Conservation (phyloP, 2,329 filamentous ascomycete genomes). For the Aspergillus viridinutans region DNA sequence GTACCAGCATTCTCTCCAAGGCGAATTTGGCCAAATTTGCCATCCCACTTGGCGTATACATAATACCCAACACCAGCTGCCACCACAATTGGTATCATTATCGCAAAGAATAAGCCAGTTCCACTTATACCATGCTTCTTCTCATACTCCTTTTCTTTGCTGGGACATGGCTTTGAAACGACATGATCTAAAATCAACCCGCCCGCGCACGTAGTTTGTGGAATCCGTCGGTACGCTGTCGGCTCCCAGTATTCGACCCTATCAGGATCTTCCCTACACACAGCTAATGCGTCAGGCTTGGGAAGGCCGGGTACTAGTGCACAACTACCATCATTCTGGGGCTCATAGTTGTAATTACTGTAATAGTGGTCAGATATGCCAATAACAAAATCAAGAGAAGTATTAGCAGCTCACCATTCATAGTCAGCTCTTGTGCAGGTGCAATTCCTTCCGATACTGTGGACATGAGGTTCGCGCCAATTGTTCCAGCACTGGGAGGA, state of each 20-base stretch:
- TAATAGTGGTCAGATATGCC: not conserved
- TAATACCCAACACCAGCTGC: slow-evolving; percentile 76
- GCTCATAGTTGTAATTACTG: slow-evolving; percentile 91
- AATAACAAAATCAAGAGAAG: not conserved
- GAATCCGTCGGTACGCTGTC: slow-evolving; percentile 84
- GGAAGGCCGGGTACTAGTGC: slow-evolving; percentile 67
- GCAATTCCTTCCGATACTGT: slow-evolving; percentile 70
- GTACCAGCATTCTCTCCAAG: slow-evolving; percentile 62
- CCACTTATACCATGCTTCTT: slow-evolving; percentile 67
- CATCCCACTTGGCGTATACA: slow-evolving; percentile 77
- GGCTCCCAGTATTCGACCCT: slow-evolving; percentile 75
- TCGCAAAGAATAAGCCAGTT: slow-evolving; percentile 76
- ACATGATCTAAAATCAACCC: slow-evolving; percentile 72
- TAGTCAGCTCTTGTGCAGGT: slow-evolving; percentile 79
- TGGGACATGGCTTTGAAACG: slow-evolving; percentile 62
- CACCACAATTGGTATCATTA: slow-evolving; percentile 67
- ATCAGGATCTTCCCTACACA: slow-evolving; percentile 62
- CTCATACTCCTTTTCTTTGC: slow-evolving; percentile 77
- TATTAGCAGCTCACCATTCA: slow-evolving; percentile 67
- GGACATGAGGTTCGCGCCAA: slow-evolving; percentile 64
- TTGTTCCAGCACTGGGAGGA: slow-evolving; percentile 78
- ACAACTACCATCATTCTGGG: slow-evolving; percentile 72
- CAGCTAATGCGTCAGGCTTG: slow-evolving; percentile 56
- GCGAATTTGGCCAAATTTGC: slow-evolving; percentile 87
- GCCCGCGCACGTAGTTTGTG: slow-evolving; percentile 78